Evolutionary conservation across 148 eudicot species (phyloP).

Genomic region (Spergularia marina): DNA sequence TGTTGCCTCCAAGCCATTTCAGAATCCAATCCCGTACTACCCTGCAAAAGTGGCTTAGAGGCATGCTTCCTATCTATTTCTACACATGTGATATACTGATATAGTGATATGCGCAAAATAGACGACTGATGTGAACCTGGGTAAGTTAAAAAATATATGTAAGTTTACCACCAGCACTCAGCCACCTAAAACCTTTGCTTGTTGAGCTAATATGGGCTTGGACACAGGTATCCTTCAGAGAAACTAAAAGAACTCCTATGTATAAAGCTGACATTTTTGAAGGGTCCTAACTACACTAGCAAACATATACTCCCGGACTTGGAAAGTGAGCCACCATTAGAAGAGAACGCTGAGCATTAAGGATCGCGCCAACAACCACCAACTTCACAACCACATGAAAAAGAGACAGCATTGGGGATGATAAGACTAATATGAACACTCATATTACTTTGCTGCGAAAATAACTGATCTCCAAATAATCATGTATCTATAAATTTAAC

Average conservation of each 20-base stretch:
- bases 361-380: not conserved
- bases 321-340: not conserved
- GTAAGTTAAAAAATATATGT: not conserved
- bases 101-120: not conserved
- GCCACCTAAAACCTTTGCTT: not conserved
- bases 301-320: not conserved
- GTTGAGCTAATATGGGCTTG: not conserved
- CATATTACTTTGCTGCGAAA: not conserved
- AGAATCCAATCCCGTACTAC: not conserved
- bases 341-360: not conserved
- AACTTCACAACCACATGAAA: not conserved
- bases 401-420: not conserved
- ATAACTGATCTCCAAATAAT: conserved; percentile 1
- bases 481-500: not conserved
- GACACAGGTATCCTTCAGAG: not conserved
- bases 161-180: not conserved
- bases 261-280: not conserved
- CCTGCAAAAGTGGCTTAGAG: not conserved
- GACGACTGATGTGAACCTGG: not conserved
- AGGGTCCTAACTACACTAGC: too few relatives aligned
- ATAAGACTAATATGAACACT: not conserved
- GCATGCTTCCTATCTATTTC: not conserved
- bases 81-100: not conserved
- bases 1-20: not conserved
- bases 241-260: not conserved